Base-by-base conservation (phyloP, 768 basidiomycete genomes). In the Podaxis mareebaensis region DNA sequence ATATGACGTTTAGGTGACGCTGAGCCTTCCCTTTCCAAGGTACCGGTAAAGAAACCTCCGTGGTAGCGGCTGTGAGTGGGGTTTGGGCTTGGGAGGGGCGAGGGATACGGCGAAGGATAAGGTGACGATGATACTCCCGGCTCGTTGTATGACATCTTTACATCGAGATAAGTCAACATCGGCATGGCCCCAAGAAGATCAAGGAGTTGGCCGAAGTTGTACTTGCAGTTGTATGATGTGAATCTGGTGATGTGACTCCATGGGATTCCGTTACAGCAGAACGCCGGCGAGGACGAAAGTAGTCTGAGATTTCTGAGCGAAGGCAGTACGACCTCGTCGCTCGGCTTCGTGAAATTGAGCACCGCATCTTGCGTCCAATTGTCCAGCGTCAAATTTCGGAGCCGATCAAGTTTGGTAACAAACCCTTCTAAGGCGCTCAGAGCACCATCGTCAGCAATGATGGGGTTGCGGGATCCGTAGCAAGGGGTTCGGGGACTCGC, bases 161-260 rank as follows among this genome's bases (percentile, higher is more conserved):
- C 36, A 42, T 63, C 61, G n/a, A 42, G 17, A 40, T 49, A 33
- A n/a, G 54, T 56, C 61, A 63, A 57, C 48, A 57, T 24, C 17
- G 61, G 61, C 61, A 63, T 63, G 12, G 54, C 54, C 38, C 46
- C 61, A 51, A 63, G 61, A 2, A 63, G 54, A 57, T 63, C 61
- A 39, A 63, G 48, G 36, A 63, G 54, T 52, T 63, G 61, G 15
- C 61, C 61, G 36, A 28, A 57, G 54, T 56, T 63, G 24, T 56
- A 57, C 38, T 63, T 63, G 55, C 49, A 56, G 54, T 63, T 55
- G 22, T 38, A 57, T 12, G 61, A 63, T 6, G 61, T 63, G 46
- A 63, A 63, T 2, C 49, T 40, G 15, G 48, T 63, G 36, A 63
- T 26, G 38, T 63, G 61, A 17, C 20, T 24, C 61, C 53, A 63